Evolutionary conservation across 2,329 filamentous ascomycete genomes (phyloP), one percentile per base, ranked within the genome.

Genomic region (Pestalotiopsis sp.): DNA sequence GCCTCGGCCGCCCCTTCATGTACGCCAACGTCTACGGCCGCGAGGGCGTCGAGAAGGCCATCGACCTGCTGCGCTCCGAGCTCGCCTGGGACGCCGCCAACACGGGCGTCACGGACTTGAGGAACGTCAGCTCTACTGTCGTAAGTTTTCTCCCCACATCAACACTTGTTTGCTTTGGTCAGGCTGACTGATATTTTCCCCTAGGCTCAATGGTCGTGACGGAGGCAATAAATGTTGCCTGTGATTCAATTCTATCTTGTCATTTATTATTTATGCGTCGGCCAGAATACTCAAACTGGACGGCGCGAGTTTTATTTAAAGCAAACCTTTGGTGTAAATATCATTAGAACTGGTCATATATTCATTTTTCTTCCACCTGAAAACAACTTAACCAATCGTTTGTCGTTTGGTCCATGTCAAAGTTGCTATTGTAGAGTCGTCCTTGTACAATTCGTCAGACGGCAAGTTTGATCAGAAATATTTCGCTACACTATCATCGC

Each of bases 1-100:
- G 84, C n/a, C 69, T 86, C 3, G 84, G 83, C 11, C 73, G 84
- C n/a, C 78, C 81, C 13, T 78, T 84, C 70, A 84, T 86, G 82
- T 86, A 80, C 72, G 79, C 82, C n/a, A 85, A 85, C 71, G 75
- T 81, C 23, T 87, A 82, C 70, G 85, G 84, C 7, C 74, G 76
- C 36, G 77, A 79, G 4, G 84, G 85, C 38, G 84, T 87, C 1
- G 72, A 74, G 66, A 79, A 77, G 70, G 79, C 77, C 2, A 80
- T 84, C 62, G 71, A 81, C 23, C 77, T 86, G 2, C 74, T 86
- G 66, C 84, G 82, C 77, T 74, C 79, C 64, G 83, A 86, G 76
- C 74, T 85, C 57, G 68, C 69, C 4, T 69, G 72, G 31, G 77
- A 79, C 62, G 76, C 74, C 14, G 74, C 74, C 41, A 77, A 78